Base-by-base conservation (phyloP, 495 filamentous ascomycete species). In the Penicillium taxi region DNA sequence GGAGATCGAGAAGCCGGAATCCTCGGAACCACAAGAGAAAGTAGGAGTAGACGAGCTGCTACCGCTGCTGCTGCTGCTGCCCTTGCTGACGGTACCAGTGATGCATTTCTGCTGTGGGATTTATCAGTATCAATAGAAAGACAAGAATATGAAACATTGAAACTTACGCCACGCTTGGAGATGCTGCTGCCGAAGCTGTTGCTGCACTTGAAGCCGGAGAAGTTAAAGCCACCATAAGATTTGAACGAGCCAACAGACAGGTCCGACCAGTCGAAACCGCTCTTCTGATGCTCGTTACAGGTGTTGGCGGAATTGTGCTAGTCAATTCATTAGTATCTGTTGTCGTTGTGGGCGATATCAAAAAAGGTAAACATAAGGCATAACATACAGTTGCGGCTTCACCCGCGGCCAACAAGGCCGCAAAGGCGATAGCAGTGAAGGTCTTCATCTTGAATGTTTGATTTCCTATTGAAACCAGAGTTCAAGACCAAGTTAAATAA, bases 281-380 rank as follows among this genome's bases (percentile, higher is more conserved):
- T 45, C 16, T 66, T 56, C 59, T 89, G 82, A 37, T 79, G 48
- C 11, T 72, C 55, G 32, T 70, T 78, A 67, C 87, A 94, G 33
- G 79, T 59, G 63, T 93, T 90, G 64, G 86, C 62, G 50, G 75
- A 81, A 68, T 84, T 87, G 32, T 63, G 62, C 6, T 86, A 86
- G 65, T 69, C n/a, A n/a, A n/a, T n/a, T n/a, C n/a, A n/a, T n/a
- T n/a, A n/a, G n/a, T n/a, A n/a, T n/a, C n/a, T n/a, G n/a, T n/a
- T n/a, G n/a, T n/a, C n/a, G n/a, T n/a, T n/a, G n/a, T n/a, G n/a
- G n/a, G n/a, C n/a, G n/a, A n/a, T n/a, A n/a, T n/a, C n/a, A n/a
- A n/a, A n/a, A n/a, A n/a, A n/a, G n/a, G n/a, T n/a, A n/a, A n/a
- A n/a, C n/a, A 24, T 24, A 6, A 24, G 6, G 22, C 22, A 24